Conservation (phyloP, 805 yeast genomes). For the Yarrowia sp. region DNA sequence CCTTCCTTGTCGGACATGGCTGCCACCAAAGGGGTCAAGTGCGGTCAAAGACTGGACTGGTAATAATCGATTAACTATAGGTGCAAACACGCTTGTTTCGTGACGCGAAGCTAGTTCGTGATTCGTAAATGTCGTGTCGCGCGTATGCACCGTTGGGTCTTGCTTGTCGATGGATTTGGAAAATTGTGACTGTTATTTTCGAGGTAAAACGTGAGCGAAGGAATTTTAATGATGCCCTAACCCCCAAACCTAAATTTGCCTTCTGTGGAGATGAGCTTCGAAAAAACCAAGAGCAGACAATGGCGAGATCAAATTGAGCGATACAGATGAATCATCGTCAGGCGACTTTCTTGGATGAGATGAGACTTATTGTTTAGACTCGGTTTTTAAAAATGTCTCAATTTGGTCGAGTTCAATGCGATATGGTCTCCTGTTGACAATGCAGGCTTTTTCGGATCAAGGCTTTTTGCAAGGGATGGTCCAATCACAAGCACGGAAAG, state of each 20-base stretch:
- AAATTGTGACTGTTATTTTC: conserved; percentile 22
- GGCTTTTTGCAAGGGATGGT: neutral
- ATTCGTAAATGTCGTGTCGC: conserved; percentile 21
- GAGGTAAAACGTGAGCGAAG: conserved; percentile 9
- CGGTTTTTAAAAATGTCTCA: neutral
- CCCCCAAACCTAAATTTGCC: neutral
- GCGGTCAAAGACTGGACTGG: conserved; percentile 1
- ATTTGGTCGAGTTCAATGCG: neutral
- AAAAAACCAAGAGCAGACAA: neutral
- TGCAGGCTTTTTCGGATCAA: neutral
- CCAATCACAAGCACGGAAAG: neutral
- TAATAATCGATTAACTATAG: conserved; percentile 12
- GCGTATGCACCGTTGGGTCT: conserved; percentile 25
- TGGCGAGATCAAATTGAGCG: neutral
- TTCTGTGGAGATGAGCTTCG: neutral
- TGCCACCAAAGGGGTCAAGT: neutral
- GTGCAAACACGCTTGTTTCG: conserved; percentile 20
- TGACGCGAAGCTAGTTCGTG: conserved; percentile 25
- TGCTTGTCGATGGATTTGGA: conserved; percentile 23
- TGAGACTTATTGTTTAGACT: neutral
- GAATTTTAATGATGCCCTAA: neutral
- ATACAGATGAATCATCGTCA: too few species aligned
- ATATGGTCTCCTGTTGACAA: neutral
- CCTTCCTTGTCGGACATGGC: conserved; percentile 24
- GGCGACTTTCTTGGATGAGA: neutral